Base-by-base conservation (phyloP, 1,284 basidiomycete genomes). In the Blastosporella zonata region DNA sequence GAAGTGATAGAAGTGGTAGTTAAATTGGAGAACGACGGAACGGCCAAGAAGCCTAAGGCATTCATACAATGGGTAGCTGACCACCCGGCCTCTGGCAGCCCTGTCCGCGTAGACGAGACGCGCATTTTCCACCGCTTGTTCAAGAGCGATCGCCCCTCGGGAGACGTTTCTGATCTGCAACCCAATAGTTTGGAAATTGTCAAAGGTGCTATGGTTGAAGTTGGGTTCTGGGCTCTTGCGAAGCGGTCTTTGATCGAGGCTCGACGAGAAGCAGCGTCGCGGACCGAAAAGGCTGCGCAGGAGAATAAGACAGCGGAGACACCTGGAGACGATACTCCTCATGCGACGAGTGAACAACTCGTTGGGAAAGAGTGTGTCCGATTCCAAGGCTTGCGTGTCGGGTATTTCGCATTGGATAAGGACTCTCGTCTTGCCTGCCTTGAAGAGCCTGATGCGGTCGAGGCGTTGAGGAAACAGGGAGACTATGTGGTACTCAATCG, bases 61-160 rank as follows among this genome's bases (percentile, higher is more conserved):
- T 99, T 87, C 72, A 93, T 99, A 63, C 97, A 99, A 66, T 99
- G 97, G 97, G 91, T 99, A 13, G 93, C 92, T 36, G 87, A 91
- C 57, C 89, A 95, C 61, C 75, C 80, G 9, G 72, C 84, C 5
- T 85, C 85, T 0, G 79, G 84, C 9, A 91, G 87, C 54, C 93
- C 94, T 8, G 87, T 98, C 35, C 70, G 72, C 42, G 76, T 99
- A 55, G 85, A 93, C 64, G 93, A 99, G 72, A 91, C 90, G 33
- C 84, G 94, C 43, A 81, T 97, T 62, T 98, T 98, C 78, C 81
- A 93, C 64, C 87, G 86, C 33, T 74, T 99, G 9, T 99, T 99
- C 82, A 94, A 92, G 70, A 90, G 86, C 60, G 93, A 96, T 62
- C 89, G 94, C 59, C 96, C 97, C 0, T 79, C 88, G 1, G 82